Evolutionary conservation across 2,329 filamentous ascomycete species (phyloP).

Genomic region (Trichoderma harzianum): DNA sequence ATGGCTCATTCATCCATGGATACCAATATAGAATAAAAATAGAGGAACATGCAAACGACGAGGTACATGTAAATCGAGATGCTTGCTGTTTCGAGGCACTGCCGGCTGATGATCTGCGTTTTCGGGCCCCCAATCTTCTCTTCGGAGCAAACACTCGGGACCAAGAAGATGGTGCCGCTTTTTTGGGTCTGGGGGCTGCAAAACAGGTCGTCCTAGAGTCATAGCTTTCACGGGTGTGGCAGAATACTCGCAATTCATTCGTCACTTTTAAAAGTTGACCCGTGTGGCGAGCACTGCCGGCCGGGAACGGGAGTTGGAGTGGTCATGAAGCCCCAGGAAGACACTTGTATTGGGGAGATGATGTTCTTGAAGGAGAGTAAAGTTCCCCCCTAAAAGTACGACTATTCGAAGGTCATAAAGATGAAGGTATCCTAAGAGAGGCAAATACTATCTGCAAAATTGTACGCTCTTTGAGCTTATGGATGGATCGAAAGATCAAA

Average conservation of each 20-base stretch:
- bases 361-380: no score
- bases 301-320: neutral
- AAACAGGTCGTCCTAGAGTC: neutral
- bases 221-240: neutral
- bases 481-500: neutral
- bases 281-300: neutral
- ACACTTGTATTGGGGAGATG: neutral
- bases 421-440: neutral
- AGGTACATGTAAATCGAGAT: neutral
- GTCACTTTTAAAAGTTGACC: neutral
- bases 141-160: neutral
- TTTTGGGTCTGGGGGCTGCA: neutral
- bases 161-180: neutral
- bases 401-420: neutral
- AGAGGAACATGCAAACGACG: neutral
- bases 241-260: neutral
- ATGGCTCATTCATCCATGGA: neutral
- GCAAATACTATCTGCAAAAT: neutral
- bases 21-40: neutral
- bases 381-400: neutral
- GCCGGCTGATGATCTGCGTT: neutral
- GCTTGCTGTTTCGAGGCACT: neutral
- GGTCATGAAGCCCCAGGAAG: neutral
- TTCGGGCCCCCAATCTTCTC: neutral
- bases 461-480: neutral